Evolutionary conservation across 352 stramenopile genomes (phyloP), one percentile per base, ranked within the genome.

Genomic region (Phytophthora sp.): DNA sequence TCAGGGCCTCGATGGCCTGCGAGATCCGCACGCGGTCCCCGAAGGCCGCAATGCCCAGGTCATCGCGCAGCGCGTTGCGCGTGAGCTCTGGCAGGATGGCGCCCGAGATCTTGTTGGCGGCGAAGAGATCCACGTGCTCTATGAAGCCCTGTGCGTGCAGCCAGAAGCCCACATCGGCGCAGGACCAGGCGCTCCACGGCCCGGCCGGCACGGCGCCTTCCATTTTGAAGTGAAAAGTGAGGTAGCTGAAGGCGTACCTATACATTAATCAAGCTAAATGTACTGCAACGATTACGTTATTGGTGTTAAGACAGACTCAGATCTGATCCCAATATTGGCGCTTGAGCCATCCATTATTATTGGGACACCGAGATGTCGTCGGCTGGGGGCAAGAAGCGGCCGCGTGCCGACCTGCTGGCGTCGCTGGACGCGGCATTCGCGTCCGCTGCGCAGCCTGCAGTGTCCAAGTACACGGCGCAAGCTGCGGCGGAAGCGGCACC

Each of bases 361-460:
- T 13, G 15, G 20, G 2, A n/a, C n/a, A n/a, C n/a, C n/a, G 20
- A 29, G 30, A 65, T 44, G 29, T 53, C 52, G 0, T 58, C 63
- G 30, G 47, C 67, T 20, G 49, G 41, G 11, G 57, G 11, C 23
- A 89, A 89, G 75, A 93, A 93, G 77, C 80, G 82, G 13, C 80
- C 82, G 63, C 77, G 76, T 29, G 73, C 63, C n/a, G 85, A 94
- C 66, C 69, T 91, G n/a, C 66, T 94, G 18, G 84, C 85, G 59
- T 91, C 85, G 46, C 75, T 94, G 41, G 85, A 94, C 57, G 85
- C 81, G 24, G 80, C 79, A 16, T 94, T 94, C 46, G 80, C 80
- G 50, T 66, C 63, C 27, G 35, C 63, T 30, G 63, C 61, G 7
- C 54, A 78, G 44, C 60, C 66, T 18, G 30, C 67, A 38, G 57